Evolutionary conservation across 176 grass and related monocot genomes (phyloP).

Genomic region (Ananas comosus): DNA sequence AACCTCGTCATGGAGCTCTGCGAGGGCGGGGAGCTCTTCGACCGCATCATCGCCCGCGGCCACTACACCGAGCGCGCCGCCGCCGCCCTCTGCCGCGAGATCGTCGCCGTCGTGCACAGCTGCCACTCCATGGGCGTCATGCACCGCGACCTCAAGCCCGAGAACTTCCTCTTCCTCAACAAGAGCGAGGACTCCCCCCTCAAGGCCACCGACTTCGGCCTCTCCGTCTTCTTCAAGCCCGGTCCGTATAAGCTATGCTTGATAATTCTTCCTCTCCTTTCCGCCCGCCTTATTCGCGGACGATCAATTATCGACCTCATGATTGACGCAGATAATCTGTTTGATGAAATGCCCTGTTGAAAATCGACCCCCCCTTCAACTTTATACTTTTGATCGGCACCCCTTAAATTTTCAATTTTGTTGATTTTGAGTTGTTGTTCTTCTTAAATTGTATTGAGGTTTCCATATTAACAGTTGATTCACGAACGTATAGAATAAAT

Average conservation of each 20-base stretch:
- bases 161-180: constrained; percentile 89
- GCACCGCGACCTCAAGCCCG: constrained; percentile 95
- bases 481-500: no score
- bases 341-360: no score
- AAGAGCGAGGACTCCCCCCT: constrained; percentile 81
- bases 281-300: no score
- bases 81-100: constrained; percentile 78
- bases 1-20: constrained; percentile 98
- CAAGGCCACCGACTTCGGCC: constrained; percentile 93
- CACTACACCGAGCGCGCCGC: constrained; percentile 98
- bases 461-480: no score
- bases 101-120: constrained; percentile 76
- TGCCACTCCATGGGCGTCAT: constrained; percentile 99
- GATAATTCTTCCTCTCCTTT: no score
- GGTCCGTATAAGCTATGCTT: constrained; percentile 20
- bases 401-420: constrained; percentile 7
- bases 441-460: not conserved
- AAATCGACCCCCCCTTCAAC: not conserved
- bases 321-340: no score
- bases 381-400: not conserved
- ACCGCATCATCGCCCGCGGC: constrained; percentile 77
- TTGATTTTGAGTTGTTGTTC: constrained; percentile 8
- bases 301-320: no score
- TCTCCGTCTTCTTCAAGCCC: constrained; percentile 89
- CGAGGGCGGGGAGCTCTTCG: constrained; percentile 98